phyloP scores from a whole-genome alignment of 2,329 filamentous ascomycete genomes.

The Trichoderma harzianum region DNA sequence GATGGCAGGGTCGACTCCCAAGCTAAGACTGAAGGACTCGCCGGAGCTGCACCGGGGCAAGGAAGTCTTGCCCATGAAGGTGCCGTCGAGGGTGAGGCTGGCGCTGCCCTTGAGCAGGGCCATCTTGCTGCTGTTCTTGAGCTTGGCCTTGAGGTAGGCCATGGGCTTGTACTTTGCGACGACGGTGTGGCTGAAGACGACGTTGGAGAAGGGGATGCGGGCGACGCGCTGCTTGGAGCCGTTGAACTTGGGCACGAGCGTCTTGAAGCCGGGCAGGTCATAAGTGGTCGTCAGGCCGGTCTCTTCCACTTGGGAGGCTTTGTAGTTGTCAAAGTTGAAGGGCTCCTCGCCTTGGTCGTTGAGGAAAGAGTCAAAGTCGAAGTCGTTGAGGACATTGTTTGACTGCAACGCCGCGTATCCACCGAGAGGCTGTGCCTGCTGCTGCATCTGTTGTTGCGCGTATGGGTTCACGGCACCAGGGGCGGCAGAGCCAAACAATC shows the following conservation, averaged over 20 bases:
- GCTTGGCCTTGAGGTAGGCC: constrained; percentile 57
- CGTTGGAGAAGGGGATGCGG: constrained; percentile 47
- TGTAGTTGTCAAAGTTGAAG: constrained; percentile 1
- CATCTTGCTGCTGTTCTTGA: constrained; percentile 54
- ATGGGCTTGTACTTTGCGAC: constrained; percentile 59
- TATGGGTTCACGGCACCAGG: neutral
- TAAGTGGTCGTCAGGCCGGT: constrained; percentile 59
- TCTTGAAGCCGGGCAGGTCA: constrained; percentile 57
- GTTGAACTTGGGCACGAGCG: constrained; percentile 49
- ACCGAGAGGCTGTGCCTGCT: neutral
- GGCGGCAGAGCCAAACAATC: neutral
- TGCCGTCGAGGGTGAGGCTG: constrained; percentile 60
- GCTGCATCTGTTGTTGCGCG: neutral
- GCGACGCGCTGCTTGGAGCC: constrained; percentile 58
- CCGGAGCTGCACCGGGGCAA: constrained; percentile 55
- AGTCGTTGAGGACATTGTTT: neutral
- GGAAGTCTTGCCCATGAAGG: constrained; percentile 55
- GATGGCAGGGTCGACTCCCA: constrained; percentile 60
- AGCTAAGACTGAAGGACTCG: constrained; percentile 49
- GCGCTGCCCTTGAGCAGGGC: constrained; percentile 54
- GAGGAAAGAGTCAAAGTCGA: neutral
- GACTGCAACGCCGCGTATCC: neutral
- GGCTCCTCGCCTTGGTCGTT: neutral
- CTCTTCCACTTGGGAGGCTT: constrained; percentile 55
- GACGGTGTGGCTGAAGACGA: constrained; percentile 55